Evolutionary conservation across 176 grass and related monocot genomes (phyloP), one percentile per base, ranked within the genome.

Genomic region (Oryza glumipatula): DNA sequence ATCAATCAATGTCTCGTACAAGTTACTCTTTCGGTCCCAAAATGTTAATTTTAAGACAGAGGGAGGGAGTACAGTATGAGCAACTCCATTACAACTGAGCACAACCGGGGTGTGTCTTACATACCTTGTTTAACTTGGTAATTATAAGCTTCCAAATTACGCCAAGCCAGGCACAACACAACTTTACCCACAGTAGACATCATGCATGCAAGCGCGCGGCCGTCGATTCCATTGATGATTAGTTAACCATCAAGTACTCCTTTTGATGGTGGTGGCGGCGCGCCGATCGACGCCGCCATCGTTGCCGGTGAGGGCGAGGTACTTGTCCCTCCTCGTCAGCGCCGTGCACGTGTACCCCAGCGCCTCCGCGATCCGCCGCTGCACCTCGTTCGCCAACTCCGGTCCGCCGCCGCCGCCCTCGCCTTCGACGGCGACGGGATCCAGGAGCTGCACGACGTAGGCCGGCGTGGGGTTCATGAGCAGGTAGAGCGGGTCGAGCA

Each of bases 291-390:
- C 30, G 35, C 35, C 30, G 4, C 95, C 95, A 76, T 92, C 91
- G 52, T 95, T 95, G 69, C 93, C 91, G 28, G 96, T 87, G 47
- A 98, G 91, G 68, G 93, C 93, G 73, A 93, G 76, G 86, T 98
- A 98, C 86, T 98, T 98, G 45, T 98, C 93, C 83, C 71, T 93
- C 85, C 96, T 93, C 2, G 93, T 95, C 28, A 94, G 83, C 16
- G 44, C 82, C 0, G 96, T 95, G 93, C 93, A 87, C 73, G 78
- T 61, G 84, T 85, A 95, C 35, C 85, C 87, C 1, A 98, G 89
- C 48, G 83, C 82, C 52, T 85, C 76, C 0, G 82, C 89, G 49
- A 98, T 79, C 73, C 77, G 72, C 49, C 80, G 76, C 84, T 98
- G 93, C 76, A 98, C 80, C 38, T 81, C 51, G 79, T 98, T 98